Evolutionary conservation across 2,329 filamentous ascomycete genomes (phyloP), one percentile per base, ranked within the genome.

Genomic region (Periconia digitata): DNA sequence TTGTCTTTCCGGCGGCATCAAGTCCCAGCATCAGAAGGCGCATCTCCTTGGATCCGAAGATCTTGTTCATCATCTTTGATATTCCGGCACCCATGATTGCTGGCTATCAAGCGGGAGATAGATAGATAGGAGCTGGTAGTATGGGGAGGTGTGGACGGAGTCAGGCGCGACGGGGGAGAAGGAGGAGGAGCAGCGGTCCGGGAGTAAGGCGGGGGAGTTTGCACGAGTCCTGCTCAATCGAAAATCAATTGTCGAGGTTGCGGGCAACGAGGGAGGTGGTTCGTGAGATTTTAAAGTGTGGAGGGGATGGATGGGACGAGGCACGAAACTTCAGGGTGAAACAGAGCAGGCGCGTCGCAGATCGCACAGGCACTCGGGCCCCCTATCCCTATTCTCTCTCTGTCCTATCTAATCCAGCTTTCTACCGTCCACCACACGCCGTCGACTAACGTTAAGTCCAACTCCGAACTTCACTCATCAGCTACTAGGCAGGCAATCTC

Each of bases 31-130:
- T 99, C 71, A 97, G 80, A 71, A 99, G 82, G 65, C 94, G 89
- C 91, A 97, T 97, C 78, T 97, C 94, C 80, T 96, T 96, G 47
- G 90, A 95, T 79, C 92, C 92, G 79, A 96, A 97, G 82, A 97
- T 91, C 87, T 95, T 96, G 79, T 87, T 87, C 89, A 96, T 90
- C 79, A 96, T 88, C 77, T 95, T 96, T 59, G 90, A 95, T 72
- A 96, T 81, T 74, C 87, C 85, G 62, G 83, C 89, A 72, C 92
- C 92, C 92, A 97, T 97, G 51, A 66, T 86, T 79, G 76, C 79
- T n/a, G n/a, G n/a, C n/a, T 51, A 32, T 32, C 5, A 15, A 5
- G 27, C 8, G 12, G 27, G 12, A 12, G 4, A 13, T 13, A 13
- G 4, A 32, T 13, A 10, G 27, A 15, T 32, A 13, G 27, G 27